Evolutionary conservation across 176 grass and related monocot genomes (phyloP).

Genomic region (Pharus latifolius): DNA sequence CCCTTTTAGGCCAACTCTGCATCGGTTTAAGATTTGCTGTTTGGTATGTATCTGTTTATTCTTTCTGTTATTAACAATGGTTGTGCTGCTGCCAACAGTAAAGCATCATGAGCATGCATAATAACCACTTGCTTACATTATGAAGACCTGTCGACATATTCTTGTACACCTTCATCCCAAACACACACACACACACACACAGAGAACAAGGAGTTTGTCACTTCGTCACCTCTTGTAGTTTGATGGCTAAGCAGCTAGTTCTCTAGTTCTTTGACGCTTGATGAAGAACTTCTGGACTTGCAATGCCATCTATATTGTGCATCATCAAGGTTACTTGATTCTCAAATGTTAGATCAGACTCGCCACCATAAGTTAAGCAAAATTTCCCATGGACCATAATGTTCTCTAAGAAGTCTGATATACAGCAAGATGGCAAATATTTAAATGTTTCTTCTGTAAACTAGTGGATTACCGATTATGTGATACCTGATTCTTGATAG

Average conservation of each 20-base stretch:
- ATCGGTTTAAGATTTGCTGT: constrained; percentile 44
- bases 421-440: constrained; percentile 1
- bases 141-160: no score
- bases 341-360: neutral
- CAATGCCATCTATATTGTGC: neutral
- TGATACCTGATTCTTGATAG: neutral
- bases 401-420: neutral
- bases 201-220: no score
- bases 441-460: neutral
- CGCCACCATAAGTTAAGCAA: neutral
- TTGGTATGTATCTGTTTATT: constrained; percentile 30
- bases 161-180: no score
- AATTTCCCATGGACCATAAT: neutral
- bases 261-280: neutral
- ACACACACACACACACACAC: no score
- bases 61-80: neutral
- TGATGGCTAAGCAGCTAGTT: no score
- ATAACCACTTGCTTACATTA: no score
- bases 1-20: constrained; percentile 22
- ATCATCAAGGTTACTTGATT: neutral
- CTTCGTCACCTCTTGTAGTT: no score
- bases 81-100: neutral
- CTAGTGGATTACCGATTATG: neutral
- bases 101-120: no score
- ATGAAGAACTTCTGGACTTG: neutral